These are phyloP conservation scores for Trametes cingulata DNA, from an alignment of 768 basidiomycete genomes.

Conservation along the genomic window DNA sequence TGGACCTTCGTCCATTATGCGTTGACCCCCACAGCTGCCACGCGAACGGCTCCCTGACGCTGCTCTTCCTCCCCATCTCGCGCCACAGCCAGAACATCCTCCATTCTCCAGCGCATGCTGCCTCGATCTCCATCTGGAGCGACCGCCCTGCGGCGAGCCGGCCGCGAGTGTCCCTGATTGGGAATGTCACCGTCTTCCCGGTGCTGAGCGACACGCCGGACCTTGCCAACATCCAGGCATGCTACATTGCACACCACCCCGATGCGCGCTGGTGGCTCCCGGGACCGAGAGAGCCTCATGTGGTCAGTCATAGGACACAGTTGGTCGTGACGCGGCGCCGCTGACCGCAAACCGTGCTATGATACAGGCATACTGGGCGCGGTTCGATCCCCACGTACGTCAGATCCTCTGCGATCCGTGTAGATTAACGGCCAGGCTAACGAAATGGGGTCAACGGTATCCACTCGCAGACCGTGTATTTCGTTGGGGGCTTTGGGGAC, in stretches of 20 bases:
- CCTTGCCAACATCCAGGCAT: conserved; percentile 36
- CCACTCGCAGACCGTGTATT: conserved; percentile 46
- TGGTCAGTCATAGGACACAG: conserved; percentile 34
- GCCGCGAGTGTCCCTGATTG: conserved; percentile 52
- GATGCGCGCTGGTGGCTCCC: conserved; percentile 56
- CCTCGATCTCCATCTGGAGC: conserved; percentile 46
- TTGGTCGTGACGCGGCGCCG: conserved; percentile 1
- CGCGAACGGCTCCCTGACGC: conserved; percentile 51
- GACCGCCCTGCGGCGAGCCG: conserved; percentile 43
- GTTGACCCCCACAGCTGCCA: conserved; percentile 42
- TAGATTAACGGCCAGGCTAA: not conserved
- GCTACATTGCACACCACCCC: conserved; percentile 48
- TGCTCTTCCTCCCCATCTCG: conserved; percentile 56
- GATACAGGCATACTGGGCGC: conserved; percentile 52
- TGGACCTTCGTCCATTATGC: not conserved
- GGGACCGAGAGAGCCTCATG: conserved; percentile 46
- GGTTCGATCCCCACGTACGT: conserved; percentile 54
- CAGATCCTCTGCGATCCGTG: not conserved
- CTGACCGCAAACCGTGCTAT: conserved; percentile 8
- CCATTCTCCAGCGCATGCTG: conserved; percentile 39
- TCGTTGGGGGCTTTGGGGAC: conserved; percentile 55
- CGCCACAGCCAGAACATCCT: conserved; percentile 53
- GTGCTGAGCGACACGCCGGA: conserved; percentile 35
- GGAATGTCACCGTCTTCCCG: conserved; percentile 47
- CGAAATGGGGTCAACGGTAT: not conserved